Evolutionary conservation across 2,329 filamentous ascomycete species (phyloP).

Genomic region (Diaporthe citrichinensis): DNA sequence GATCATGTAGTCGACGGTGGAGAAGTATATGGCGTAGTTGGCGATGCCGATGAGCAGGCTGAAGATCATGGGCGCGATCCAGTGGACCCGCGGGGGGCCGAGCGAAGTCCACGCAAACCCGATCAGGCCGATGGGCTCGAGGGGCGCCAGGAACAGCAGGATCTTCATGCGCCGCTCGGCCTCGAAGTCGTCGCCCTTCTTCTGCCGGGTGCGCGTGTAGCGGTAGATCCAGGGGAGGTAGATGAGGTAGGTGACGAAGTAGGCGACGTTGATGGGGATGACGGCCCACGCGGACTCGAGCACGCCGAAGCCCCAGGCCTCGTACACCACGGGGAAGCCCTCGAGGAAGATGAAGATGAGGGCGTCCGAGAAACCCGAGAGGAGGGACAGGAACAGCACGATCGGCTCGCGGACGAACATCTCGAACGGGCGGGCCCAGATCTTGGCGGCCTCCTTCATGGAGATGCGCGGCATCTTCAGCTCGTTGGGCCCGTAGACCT

Average conservation of each 20-base stretch:
- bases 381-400: conserved; percentile 77
- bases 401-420: conserved; percentile 84
- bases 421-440: conserved; percentile 76
- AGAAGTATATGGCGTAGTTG: conserved; percentile 75
- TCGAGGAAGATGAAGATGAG: conserved; percentile 85
- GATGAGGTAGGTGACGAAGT: conserved; percentile 70
- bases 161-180: conserved; percentile 72
- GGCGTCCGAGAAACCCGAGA: conserved; percentile 80
- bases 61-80: conserved; percentile 75
- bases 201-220: conserved; percentile 54
- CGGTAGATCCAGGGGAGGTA: conserved; percentile 68
- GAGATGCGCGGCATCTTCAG: conserved; percentile 47
- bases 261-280: conserved; percentile 56
- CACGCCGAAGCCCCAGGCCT: conserved; percentile 69
- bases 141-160: conserved; percentile 71
- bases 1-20: conserved; percentile 78
- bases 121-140: conserved; percentile 72
- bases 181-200: conserved; percentile 56
- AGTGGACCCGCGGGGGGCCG: conserved; percentile 67
- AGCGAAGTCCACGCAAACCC: conserved; percentile 74
- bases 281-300: conserved; percentile 41
- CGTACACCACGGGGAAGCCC: conserved; percentile 77
- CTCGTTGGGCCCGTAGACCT: conserved; percentile 63
- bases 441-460: conserved; percentile 57
- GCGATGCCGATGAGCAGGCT: conserved; percentile 73